These are phyloP conservation scores for Stevia rebaudiana DNA, from an alignment of 140 eudicot species.

Conservation along the genomic window DNA sequence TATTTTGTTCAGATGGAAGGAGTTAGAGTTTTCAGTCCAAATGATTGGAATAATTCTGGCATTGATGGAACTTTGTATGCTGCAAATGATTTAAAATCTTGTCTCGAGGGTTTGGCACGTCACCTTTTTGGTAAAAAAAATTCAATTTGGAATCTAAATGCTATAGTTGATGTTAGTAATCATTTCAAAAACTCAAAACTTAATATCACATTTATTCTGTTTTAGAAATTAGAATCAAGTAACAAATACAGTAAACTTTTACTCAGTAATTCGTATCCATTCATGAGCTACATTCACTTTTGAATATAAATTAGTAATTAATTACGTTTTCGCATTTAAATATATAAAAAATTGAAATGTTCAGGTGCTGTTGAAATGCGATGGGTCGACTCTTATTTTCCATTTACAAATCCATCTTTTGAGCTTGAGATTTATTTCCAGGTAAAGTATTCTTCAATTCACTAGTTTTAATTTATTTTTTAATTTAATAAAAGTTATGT, in stretches of 20 bases:
- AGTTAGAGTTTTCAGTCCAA: slow-evolving; percentile 71
- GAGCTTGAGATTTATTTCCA: slow-evolving; percentile 95
- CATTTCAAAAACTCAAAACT: not conserved
- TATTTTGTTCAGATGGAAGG: slow-evolving; percentile 96
- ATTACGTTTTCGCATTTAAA: slow-evolving; percentile 2
- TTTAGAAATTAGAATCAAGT: slow-evolving; percentile 5
- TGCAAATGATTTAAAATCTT: slow-evolving; percentile 79
- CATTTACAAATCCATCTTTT: slow-evolving; percentile 87
- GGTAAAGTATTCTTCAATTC: slow-evolving; percentile 32
- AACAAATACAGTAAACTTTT: not conserved
- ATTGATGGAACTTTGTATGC: slow-evolving; percentile 72
- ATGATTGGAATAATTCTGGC: slow-evolving; percentile 84
- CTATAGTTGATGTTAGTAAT: not conserved
- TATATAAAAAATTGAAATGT: slow-evolving; percentile 17
- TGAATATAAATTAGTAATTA: not conserved
- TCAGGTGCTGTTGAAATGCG: slow-evolving; percentile 98
- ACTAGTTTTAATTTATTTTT: not conserved
- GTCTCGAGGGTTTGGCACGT: slow-evolving; percentile 96
- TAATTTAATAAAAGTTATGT: not conserved
- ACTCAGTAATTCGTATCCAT: not conserved
- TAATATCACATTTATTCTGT: not conserved
- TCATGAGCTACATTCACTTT: slow-evolving; percentile 16
- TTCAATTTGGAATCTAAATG: not conserved
- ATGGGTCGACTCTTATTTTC: slow-evolving; percentile 95
- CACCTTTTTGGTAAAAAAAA: slow-evolving; percentile 79